Evolutionary conservation across 441 rosid genomes (phyloP), one percentile per base, ranked within the genome.

Genomic region (Raphanus hybrid): DNA sequence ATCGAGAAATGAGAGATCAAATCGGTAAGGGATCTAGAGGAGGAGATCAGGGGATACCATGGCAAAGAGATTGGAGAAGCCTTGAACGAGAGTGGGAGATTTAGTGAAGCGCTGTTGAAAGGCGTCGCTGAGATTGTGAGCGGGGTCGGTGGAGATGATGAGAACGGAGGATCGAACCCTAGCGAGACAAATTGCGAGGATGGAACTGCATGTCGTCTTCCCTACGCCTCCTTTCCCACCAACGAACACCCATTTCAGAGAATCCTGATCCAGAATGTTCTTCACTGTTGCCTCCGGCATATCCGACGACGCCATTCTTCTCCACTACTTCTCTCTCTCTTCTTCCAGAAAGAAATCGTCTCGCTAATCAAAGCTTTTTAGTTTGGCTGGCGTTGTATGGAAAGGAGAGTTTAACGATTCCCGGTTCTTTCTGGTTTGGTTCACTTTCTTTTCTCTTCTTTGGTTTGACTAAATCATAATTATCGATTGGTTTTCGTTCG

Each of bases 181-280:
- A 39, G 98, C 89, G 62, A 96, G 80, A 54, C 92, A 89, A 78
- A 92, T 90, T 48, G 99, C 83, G 26, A 96, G 80, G 63, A 93
- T 90, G 2, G 98, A 96, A 82, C 99, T 96, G 84, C 99, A 92
- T 5, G 98, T 93, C 52, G 99, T 96, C 85, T 96, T 96, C 43
- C 99, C 98, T 0, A 96, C 98, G 34, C 99, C 99, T 61, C 99
- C 99, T 82, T 96, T 96, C 6, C 99, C 99, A 23, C 99, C 98
- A 15, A 96, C 99, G 80, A 96, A 96, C 2, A 96, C 97, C 98
- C 99, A 96, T 84, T 96, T 93, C 1, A 96, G 94, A 78, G 82
- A 78, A 0, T 96, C 97, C 79, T 93, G 98, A 16, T 89, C 89
- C 71, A 96, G 78, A 27, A 96, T 82, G 89, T 96, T 96, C 84